Evolutionary conservation across 768 basidiomycete genomes (phyloP).

Genomic region (Lanmaoa pseudosensibilis): DNA sequence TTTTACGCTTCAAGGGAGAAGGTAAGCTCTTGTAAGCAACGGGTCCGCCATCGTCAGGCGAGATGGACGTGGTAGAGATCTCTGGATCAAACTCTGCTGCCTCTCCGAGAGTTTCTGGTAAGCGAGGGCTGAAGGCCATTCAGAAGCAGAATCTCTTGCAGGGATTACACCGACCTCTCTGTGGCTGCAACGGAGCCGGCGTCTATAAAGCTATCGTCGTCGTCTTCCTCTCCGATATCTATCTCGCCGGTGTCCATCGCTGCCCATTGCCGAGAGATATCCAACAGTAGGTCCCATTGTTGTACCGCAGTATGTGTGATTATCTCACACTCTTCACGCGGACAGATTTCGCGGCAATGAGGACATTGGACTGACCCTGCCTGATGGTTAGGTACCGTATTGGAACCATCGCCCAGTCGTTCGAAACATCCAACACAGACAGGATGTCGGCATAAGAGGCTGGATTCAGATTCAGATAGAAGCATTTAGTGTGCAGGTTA

Average conservation of each 20-base stretch:
- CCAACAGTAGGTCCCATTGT: conserved; percentile 21
- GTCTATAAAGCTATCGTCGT: conserved; percentile 5
- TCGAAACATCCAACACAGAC: conserved; percentile 19
- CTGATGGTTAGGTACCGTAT: not conserved
- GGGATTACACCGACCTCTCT: conserved; percentile 13
- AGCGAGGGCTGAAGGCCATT: conserved; percentile 4
- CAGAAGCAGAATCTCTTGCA: conserved; percentile 4
- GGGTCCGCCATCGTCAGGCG: not conserved
- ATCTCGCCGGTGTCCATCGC: conserved; percentile 12
- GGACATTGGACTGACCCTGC: conserved; percentile 14
- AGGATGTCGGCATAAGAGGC: conserved; percentile 16
- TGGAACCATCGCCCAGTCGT: not conserved
- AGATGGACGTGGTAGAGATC: not conserved
- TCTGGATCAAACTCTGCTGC: conserved; percentile 5
- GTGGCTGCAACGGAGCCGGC: not conserved
- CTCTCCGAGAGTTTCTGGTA: conserved; percentile 1
- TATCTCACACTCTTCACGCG: conserved; percentile 16
- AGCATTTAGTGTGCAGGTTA: not conserved
- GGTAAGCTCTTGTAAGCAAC: conserved; percentile 20
- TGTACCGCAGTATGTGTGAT: conserved; percentile 14
- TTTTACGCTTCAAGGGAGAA: conserved; percentile 25
- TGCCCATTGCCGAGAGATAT: conserved; percentile 21
- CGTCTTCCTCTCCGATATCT: conserved; percentile 4
- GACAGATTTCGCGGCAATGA: conserved; percentile 19
- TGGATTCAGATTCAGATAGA: conserved; percentile 4